Conservation (phyloP, 2,329 filamentous ascomycete genomes). For the Trichoderma sp. region DNA sequence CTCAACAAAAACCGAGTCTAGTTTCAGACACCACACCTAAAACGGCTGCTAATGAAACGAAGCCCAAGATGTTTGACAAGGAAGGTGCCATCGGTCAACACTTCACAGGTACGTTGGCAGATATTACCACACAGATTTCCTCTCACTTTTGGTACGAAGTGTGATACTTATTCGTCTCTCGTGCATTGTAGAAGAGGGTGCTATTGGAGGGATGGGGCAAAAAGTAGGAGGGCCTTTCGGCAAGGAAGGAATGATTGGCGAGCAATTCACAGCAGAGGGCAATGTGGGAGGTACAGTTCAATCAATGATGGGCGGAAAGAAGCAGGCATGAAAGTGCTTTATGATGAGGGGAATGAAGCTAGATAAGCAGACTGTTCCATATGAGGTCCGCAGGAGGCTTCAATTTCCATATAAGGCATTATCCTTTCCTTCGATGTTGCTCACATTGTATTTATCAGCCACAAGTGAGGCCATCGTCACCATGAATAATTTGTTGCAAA, state of each 20-base stretch:
- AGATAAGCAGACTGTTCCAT: background rate
- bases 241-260: constrained; percentile 1
- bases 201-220: background rate
- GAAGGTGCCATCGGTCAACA: background rate
- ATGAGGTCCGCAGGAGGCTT: background rate
- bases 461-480: background rate
- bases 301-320: background rate
- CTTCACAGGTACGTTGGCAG: background rate
- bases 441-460: background rate
- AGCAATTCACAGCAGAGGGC: background rate
- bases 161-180: background rate
- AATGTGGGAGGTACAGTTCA: background rate
- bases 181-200: background rate
- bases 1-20: background rate
- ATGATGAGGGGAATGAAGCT: background rate
- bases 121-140: background rate
- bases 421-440: too few relatives aligned
- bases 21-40: background rate
- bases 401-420: background rate
- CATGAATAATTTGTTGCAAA: background rate
- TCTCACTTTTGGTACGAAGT: background rate
- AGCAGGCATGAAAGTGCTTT: background rate
- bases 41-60: background rate
- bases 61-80: constrained; percentile 1
- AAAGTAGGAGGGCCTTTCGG: background rate